Base-by-base conservation (phyloP, 192 early-diverging fungal species). In the Geranomyces michiganensis region DNA sequence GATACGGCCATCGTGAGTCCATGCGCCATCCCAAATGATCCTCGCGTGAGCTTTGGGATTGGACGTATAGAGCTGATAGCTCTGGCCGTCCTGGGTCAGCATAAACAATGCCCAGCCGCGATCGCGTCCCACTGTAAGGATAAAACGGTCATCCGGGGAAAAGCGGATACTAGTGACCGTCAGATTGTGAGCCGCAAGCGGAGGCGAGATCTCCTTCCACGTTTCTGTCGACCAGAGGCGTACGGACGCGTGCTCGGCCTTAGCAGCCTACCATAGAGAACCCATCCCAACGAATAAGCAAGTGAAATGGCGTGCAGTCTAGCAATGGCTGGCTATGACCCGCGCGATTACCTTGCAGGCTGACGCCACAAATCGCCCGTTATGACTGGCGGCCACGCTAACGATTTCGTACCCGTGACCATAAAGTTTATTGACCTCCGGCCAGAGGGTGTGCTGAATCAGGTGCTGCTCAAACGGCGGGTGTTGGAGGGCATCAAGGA, bases 391-490 rank as follows among this genome's bases (percentile, higher is more conserved):
- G 21, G 90, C 93, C 0, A 94, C 85, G 22, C 88, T 83, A 51
- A 92, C 87, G n/a, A 96, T 68, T 76, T 97, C 97, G 78, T 93
- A 96, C 4, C 89, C 90, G 80, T 99, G 97, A n/a, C 95, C 97
- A 79, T 96, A 98, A 71, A 97, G 84, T 78, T 99, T 97, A 69
- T 96, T 90, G 9, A 89, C 81, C 82, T 99, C 97, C 1, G 97
- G 95, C 97, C 97, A 99, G 21, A 99, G 81, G 30, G 95, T 95
- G 75, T 92, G 86, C 65, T 93, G 91, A 69, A 92, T 68, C 33
- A 97, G 82, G 63, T 93, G 90, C 69, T 96, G 93, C 77, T 99
- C 97, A 68, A 93, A 85, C 9, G 94, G 97, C 56, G 92, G 94
- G 33, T 81, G 76, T 1, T 55, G 65, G 10, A 79, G 29, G 15